A percentile compares a stretch with the other conserved stretches of the same genome.
Evolutionary conservation across 2,329 filamentous ascomycete species (phyloP).

Genomic region (Epichloe hybrida): DNA sequence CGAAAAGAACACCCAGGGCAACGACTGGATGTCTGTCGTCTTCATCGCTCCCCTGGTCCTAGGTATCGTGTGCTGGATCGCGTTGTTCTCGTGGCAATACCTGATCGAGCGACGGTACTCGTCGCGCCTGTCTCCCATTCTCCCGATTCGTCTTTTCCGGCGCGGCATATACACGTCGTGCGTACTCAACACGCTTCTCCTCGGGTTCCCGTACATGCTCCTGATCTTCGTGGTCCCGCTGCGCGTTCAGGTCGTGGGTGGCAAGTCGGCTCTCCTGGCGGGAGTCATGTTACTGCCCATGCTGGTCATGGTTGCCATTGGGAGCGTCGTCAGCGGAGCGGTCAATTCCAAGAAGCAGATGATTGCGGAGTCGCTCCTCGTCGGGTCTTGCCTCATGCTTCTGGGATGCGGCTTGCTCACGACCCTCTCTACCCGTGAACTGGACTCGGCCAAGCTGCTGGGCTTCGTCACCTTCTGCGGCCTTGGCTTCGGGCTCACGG

Average conservation of each 20-base stretch:
- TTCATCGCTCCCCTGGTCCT: constrained; percentile 19
- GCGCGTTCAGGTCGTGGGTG: constrained; percentile 36
- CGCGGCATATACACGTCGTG: constrained; percentile 32
- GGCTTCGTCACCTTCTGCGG: constrained; percentile 39
- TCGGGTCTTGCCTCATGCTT: constrained; percentile 28
- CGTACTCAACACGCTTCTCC: constrained; percentile 30
- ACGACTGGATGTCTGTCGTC: constrained; percentile 29
- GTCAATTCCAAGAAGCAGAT: constrained; percentile 28
- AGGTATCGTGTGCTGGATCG: constrained; percentile 16
- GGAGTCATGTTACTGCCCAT: constrained; percentile 41
- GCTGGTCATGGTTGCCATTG: constrained; percentile 33
- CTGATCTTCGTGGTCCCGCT: constrained; percentile 36
- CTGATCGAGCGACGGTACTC: constrained; percentile 12
- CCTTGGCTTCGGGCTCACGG: constrained; percentile 36
- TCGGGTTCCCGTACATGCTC: constrained; percentile 37
- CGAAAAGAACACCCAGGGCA: constrained; percentile 3
- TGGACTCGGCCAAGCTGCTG: constrained; percentile 30
- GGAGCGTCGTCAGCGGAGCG: constrained; percentile 28
- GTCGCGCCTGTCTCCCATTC: constrained; percentile 22
- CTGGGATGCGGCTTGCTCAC: constrained; percentile 34
- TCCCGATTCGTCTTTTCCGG: constrained; percentile 34
- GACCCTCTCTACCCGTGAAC: constrained; percentile 16
- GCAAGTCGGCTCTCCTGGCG: constrained; percentile 29
- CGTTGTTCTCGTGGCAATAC: constrained; percentile 18
- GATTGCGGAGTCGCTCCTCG: constrained; percentile 29